Evolutionary conservation across 1,284 basidiomycete species (phyloP), one percentile per base, ranked within the genome.

Genomic region (Mycena citricolor): DNA sequence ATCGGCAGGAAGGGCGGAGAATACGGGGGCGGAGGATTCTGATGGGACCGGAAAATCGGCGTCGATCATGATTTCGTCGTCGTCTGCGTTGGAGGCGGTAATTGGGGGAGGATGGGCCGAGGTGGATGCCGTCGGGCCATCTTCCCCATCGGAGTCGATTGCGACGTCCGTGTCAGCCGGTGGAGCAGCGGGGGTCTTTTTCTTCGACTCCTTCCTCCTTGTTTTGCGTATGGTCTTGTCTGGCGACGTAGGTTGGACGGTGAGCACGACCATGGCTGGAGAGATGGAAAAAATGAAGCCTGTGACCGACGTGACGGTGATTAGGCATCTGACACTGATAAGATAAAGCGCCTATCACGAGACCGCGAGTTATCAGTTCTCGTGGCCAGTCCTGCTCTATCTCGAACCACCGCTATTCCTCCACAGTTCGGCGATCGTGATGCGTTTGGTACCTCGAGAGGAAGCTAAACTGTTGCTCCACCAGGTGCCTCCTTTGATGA

Each of bases 1-100:
- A 38, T 76, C 71, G 5, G 82, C 73, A 16, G 79, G 71, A 11
- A 88, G 71, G 8, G 84, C 74, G 24, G 78, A 73, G 60, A 90
- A 90, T 13, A 71, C 66, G n/a, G 85, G 83, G 31, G 72, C 77
- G 39, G 73, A 63, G 17, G 71, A 62, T 8, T 29, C n/a, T 6
- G 47, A 31, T 5, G 31, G 5, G 4, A 25, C 21, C 12, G 70
- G 41, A n/a, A 48, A 51, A 31, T 47, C 44, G 31, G 49, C 47
- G 22, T 56, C 57, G 31, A 61, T 51, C 61, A 65, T 67, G 26
- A 61, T 54, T 37, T 61, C 62, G 42, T 64, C 60, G 17, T 60
- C 56, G 33, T 60, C 57, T 19, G 55, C 44, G 43, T 13, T 24
- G 17, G 47, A 36, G 34, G 24, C 30, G 20, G 44, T 42, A 29